Evolutionary conservation across 345 rosid species (phyloP).

Genomic region (Corchorus capsularis): DNA sequence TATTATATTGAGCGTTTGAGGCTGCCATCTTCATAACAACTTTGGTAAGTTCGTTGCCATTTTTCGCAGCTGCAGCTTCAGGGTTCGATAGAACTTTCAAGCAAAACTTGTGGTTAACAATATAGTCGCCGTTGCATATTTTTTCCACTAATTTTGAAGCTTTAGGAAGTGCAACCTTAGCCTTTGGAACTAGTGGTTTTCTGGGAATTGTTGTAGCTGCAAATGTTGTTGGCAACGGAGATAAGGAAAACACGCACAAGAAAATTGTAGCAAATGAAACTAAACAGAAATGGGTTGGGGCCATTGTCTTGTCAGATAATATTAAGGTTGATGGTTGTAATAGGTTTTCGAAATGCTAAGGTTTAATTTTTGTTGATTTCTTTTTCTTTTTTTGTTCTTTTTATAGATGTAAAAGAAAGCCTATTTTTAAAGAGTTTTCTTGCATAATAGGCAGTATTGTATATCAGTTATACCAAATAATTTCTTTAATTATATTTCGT

Average conservation of each 20-base stretch:
- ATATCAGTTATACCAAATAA: too few species aligned
- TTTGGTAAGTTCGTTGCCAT: not conserved
- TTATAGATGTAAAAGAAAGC: too few species aligned
- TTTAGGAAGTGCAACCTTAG: not conserved
- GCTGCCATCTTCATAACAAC: not conserved
- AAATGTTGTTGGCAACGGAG: not conserved
- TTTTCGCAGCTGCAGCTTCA: not conserved
- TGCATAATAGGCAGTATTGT: too few species aligned
- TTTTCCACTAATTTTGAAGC: not conserved
- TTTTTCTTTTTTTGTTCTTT: too few species aligned
- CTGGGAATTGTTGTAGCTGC: not conserved
- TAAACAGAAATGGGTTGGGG: not conserved
- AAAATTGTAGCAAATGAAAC: not conserved
- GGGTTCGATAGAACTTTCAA: constrained; percentile 5
- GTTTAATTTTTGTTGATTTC: too few species aligned
- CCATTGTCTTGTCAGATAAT: not conserved
- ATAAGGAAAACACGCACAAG: not conserved
- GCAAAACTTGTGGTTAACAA: constrained; percentile 4
- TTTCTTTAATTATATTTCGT: too few species aligned
- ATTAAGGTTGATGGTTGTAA: too few species aligned
- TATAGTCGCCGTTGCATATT: not conserved
- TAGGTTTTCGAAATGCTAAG: too few species aligned
- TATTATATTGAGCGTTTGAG: not conserved
- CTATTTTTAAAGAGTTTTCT: too few species aligned
- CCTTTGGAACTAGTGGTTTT: not conserved